These are phyloP conservation scores for Phytophthora boehmeriae DNA, from an alignment of 352 stramenopile genomes.

Conservation along the genomic window DNA sequence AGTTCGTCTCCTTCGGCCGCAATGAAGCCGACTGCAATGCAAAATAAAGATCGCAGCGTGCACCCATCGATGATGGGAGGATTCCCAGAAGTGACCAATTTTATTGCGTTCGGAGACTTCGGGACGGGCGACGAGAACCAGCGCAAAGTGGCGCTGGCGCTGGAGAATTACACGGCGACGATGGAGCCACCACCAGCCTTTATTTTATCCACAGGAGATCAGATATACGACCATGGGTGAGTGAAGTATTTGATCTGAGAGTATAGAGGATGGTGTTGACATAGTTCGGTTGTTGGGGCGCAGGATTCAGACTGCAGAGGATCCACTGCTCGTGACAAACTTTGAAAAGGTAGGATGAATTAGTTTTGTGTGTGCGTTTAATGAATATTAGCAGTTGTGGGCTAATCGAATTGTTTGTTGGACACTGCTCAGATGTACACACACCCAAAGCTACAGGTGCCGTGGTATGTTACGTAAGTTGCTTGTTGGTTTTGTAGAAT, in stretches of 20 bases:
- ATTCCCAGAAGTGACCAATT: conserved; percentile 71
- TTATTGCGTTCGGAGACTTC: conserved; percentile 85
- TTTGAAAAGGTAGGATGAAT: conserved; percentile 67
- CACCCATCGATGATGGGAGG: conserved; percentile 38
- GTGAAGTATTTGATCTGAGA: conserved; percentile 1
- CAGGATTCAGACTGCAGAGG: conserved; percentile 64
- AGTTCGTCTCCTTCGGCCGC: conserved; percentile 7
- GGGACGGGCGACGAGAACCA: conserved; percentile 73
- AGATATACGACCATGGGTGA: conserved; percentile 88
- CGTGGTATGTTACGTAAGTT: conserved; percentile 88
- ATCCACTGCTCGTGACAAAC: conserved; percentile 63
- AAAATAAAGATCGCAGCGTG: conserved; percentile 19
- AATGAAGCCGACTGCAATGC: conserved; percentile 16
- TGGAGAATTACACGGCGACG: conserved; percentile 60
- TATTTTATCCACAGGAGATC: conserved; percentile 83
- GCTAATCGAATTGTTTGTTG: conserved; percentile 1
- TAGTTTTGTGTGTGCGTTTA: not conserved
- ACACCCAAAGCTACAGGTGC: conserved; percentile 61
- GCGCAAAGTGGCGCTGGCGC: conserved; percentile 58
- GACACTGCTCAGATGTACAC: conserved; percentile 70
- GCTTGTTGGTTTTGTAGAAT: too few relatives aligned
- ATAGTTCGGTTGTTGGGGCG: conserved; percentile 2
- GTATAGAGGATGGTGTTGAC: not conserved
- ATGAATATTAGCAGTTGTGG: not conserved
- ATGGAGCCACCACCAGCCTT: conserved; percentile 74